A percentile compares a stretch with the other conserved stretches of the same genome.
Evolutionary conservation across 768 basidiomycete species (phyloP).

Genomic region (Lentinula raphanica): DNA sequence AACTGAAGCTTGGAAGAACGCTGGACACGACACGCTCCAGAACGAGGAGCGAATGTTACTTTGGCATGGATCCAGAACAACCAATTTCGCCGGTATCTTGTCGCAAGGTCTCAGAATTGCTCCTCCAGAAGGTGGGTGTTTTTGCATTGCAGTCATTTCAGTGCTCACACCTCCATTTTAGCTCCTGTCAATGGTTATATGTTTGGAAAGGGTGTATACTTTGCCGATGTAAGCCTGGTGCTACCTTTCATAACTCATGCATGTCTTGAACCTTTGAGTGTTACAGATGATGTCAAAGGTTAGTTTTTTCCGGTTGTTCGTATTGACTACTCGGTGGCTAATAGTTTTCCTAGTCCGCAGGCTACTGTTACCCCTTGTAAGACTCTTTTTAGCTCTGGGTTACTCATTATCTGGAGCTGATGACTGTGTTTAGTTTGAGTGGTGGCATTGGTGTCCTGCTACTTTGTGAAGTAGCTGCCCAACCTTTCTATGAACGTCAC

Average conservation of each 20-base stretch:
- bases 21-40: constrained; percentile 35
- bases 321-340: background rate
- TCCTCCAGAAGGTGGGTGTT: constrained; percentile 48
- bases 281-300: constrained; percentile 61
- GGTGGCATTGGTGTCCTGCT: constrained; percentile 48
- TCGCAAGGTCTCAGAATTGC: constrained; percentile 61
- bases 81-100: constrained; percentile 61
- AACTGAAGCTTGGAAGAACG: constrained; percentile 36
- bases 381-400: constrained; percentile 15
- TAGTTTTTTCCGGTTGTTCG: constrained; percentile 7
- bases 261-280: background rate
- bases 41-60: constrained; percentile 51
- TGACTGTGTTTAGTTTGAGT: constrained; percentile 34
- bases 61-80: constrained; percentile 61
- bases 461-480: constrained; percentile 55
- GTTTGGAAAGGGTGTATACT: constrained; percentile 66
- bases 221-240: constrained; percentile 45
- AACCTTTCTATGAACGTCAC: constrained; percentile 46
- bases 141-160: constrained; percentile 6
- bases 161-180: constrained; percentile 9
- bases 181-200: constrained; percentile 55
- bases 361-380: constrained; percentile 48
- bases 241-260: background rate
- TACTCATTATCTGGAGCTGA: background rate
- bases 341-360: constrained; percentile 37